Conservation (phyloP, 768 basidiomycete species). For the Tulasnella sp. region DNA sequence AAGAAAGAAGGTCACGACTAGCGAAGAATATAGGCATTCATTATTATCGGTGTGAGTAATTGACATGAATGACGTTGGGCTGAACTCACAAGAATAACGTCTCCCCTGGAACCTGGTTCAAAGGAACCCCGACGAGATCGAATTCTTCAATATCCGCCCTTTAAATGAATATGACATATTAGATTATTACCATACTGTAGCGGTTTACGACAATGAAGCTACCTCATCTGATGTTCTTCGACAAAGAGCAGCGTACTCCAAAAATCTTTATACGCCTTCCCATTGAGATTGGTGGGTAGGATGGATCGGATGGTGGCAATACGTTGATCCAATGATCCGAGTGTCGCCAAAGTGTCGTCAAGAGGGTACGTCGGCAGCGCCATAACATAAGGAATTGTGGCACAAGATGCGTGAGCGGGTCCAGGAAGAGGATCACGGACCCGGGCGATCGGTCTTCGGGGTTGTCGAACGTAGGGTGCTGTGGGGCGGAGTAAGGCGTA, state of each 20-base stretch:
- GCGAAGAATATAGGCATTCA: neutral
- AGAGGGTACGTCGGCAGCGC: neutral
- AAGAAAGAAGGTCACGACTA: neutral
- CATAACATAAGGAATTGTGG: neutral
- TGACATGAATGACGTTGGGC: constrained; percentile 4
- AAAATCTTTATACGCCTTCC: constrained; percentile 27
- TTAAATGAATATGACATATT: too few relatives aligned
- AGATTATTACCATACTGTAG: too few relatives aligned
- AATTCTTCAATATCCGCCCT: constrained; percentile 26
- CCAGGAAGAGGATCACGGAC: neutral
- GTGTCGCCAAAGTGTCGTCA: neutral
- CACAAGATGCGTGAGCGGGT: neutral
- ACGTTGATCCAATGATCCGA: neutral
- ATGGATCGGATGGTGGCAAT: neutral
- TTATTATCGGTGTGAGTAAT: neutral
- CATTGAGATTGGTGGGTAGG: neutral
- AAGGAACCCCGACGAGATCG: constrained; percentile 20
- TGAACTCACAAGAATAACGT: constrained; percentile 15
- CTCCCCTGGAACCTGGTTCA: constrained; percentile 3
- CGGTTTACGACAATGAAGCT: too few relatives aligned
- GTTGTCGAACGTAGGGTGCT: constrained; percentile 33
- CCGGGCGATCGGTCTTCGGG: constrained; percentile 25
- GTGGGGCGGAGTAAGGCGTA: constrained; percentile 37
- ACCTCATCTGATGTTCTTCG: constrained; percentile 40
- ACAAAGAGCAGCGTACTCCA: constrained; percentile 47